Conservation (phyloP, 768 basidiomycete species). For the Tylopilus subfusipes region DNA sequence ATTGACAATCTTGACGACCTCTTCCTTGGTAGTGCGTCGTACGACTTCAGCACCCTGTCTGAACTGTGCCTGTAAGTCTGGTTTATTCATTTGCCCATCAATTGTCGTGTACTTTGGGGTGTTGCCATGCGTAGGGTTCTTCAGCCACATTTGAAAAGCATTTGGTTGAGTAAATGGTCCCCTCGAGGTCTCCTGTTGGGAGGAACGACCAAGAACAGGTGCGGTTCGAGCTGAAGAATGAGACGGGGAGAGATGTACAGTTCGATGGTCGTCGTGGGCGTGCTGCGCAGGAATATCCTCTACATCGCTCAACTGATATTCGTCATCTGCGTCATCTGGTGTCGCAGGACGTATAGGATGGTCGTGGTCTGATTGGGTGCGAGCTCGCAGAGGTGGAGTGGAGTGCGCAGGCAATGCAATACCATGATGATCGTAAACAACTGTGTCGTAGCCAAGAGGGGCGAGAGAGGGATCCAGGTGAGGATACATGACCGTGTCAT, state of each 20-base stretch:
- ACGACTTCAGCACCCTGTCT: slow-evolving; percentile 7
- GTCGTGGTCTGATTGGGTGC: not conserved
- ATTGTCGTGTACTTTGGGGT: slow-evolving; percentile 16
- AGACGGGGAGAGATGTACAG: not conserved
- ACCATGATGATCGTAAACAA: slow-evolving; percentile 1
- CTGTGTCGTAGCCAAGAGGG: not conserved
- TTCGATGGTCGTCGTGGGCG: not conserved
- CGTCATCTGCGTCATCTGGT: slow-evolving; percentile 3
- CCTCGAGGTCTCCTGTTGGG: not conserved
- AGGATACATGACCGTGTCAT: not conserved
- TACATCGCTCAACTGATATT: not conserved
- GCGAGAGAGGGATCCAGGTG: not conserved
- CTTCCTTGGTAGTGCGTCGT: slow-evolving; percentile 11
- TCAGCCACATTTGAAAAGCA: slow-evolving; percentile 15
- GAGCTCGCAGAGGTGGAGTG: not conserved
- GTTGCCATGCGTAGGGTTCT: not conserved
- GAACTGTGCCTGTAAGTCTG: not conserved
- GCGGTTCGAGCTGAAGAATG: not conserved
- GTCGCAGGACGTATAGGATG: not conserved
- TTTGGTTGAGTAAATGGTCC: not conserved
- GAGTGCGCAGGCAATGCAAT: not conserved
- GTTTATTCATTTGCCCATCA: slow-evolving; percentile 10
- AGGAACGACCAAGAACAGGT: not conserved
- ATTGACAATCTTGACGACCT: slow-evolving; percentile 18
- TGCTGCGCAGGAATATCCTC: not conserved